Evolutionary conservation across 1,284 basidiomycete genomes (phyloP), one percentile per base, ranked within the genome.

Genomic region (Heterobasidion irregulare): DNA sequence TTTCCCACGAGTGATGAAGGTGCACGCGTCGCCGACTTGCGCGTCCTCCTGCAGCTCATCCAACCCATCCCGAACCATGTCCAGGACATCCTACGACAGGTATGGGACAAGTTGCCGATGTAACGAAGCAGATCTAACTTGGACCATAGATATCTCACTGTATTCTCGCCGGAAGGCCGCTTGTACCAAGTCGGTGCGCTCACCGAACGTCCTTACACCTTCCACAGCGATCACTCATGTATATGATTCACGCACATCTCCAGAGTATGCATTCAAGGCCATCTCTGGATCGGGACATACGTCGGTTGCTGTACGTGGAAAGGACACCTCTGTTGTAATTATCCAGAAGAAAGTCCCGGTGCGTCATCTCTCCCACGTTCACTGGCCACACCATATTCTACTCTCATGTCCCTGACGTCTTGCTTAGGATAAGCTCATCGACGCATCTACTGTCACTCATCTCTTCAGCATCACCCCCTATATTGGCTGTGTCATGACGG

Each of bases 201-300:
- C 10, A 48, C 36, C 18, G 50, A 18, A 47, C 12, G 33, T 1
- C 34, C 47, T 26, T 6, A 34, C 38, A 47, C 49, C 32, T 16
- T 32, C 9, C 36, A n/a, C n/a, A 35, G 1, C 45, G 34, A 19
- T 44, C 43, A 34, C 18, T 57, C 46, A 33, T 44, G 36, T 47
- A 47, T 50, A 52, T 16, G 32, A 33, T 45, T 33, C 36, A 16
- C 26, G 36, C 12, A 44, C 26, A 19, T 35, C 9, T 7, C 8
- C 57, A 97, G 94, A 98, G 75, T 99, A 99, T 80, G 97, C 97
- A 18, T 99, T 99, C 86, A 99, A 99, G 73, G 97, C 97, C 50
- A 98, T 99, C 72, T 92, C 92, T 59, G 91, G 93, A 53, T 95
- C 94, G 2, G 96, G 94, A 1, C 92, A 98, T 65, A 99, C 97